These are phyloP conservation scores for Sanghuangporus sanghuang DNA, from an alignment of 1,284 basidiomycete species.

Conservation along the genomic window DNA sequence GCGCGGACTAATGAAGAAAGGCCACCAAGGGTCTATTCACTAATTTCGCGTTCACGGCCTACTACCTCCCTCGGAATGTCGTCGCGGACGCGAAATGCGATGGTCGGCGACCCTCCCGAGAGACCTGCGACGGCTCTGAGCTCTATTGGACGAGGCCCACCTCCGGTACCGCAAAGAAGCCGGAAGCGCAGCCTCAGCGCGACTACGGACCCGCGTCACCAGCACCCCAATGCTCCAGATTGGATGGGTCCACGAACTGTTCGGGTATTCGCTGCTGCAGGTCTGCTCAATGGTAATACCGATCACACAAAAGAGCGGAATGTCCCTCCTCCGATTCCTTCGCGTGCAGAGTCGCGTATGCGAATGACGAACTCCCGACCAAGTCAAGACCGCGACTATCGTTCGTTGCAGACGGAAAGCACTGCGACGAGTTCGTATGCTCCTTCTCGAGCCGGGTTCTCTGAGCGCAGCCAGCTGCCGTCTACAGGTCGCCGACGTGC, in stretches of 20 bases:
- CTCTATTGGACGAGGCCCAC: background rate
- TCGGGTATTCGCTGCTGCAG: slow-evolving; percentile 66
- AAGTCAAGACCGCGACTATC: slow-evolving; percentile 2
- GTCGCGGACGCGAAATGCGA: background rate
- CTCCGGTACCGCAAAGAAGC: background rate
- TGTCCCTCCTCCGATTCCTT: slow-evolving; percentile 11
- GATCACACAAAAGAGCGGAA: slow-evolving; percentile 18
- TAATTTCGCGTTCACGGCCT: background rate
- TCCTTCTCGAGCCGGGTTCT: slow-evolving; percentile 3
- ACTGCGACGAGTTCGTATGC: background rate
- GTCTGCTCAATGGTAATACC: slow-evolving; percentile 50
- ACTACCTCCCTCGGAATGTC: slow-evolving; percentile 8
- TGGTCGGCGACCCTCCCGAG: background rate
- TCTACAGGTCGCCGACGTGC: slow-evolving; percentile 2
- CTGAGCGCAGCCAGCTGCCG: background rate
- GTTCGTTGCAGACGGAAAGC: background rate
- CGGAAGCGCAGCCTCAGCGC: slow-evolving; percentile 13
- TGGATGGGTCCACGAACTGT: slow-evolving; percentile 65
- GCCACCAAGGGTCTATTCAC: background rate
- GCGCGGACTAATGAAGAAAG: slow-evolving; percentile 2
- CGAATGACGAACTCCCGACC: slow-evolving; percentile 6
- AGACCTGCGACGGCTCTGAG: slow-evolving; percentile 7
- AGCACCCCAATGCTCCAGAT: slow-evolving; percentile 33
- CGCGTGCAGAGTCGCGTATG: slow-evolving; percentile 19
- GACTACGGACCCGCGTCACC: background rate